A percentile compares a stretch with the other conserved stretches of the same genome.
phyloP scores from a whole-genome alignment of 2,329 filamentous ascomycete species.

The Ophiosphaerella korrae region DNA sequence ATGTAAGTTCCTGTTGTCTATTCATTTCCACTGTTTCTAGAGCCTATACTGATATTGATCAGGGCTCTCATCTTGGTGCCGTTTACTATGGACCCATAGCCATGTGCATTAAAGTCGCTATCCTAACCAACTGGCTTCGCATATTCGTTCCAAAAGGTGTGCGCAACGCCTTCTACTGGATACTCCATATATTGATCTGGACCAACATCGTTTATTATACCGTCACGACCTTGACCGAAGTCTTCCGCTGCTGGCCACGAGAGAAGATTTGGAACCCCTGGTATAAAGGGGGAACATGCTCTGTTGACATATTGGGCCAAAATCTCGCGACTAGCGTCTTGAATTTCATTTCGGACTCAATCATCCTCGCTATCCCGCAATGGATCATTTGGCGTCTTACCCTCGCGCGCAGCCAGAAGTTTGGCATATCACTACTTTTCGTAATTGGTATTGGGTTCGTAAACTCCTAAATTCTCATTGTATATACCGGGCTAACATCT shows the following conservation, averaged over 20 bases:
- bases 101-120: constrained; percentile 7
- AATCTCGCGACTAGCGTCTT: constrained; percentile 39
- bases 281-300: constrained; percentile 28
- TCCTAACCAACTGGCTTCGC: constrained; percentile 3
- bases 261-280: constrained; percentile 14
- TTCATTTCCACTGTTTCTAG: not conserved
- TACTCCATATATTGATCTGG: constrained; percentile 3
- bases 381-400: constrained; percentile 42
- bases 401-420: constrained; percentile 28
- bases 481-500: not conserved
- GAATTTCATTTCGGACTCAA: constrained; percentile 40
- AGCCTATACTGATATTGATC: not conserved
- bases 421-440: not conserved
- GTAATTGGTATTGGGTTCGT: not conserved
- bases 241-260: constrained; percentile 2
- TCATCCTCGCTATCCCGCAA: constrained; percentile 44
- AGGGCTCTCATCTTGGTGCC: not conserved
- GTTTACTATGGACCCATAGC: constrained; percentile 2
- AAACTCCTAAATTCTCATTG: not conserved
- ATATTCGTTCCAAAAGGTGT: constrained; percentile 7
- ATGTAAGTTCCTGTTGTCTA: no score
- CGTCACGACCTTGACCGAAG: not conserved
- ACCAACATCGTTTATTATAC: constrained; percentile 1
- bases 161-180: constrained; percentile 3
- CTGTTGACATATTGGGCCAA: constrained; percentile 28